Evolutionary conservation across 177 flowering plant genomes (phyloP), one percentile per base, ranked within the genome.

Genomic region (Vitis hybrid): DNA sequence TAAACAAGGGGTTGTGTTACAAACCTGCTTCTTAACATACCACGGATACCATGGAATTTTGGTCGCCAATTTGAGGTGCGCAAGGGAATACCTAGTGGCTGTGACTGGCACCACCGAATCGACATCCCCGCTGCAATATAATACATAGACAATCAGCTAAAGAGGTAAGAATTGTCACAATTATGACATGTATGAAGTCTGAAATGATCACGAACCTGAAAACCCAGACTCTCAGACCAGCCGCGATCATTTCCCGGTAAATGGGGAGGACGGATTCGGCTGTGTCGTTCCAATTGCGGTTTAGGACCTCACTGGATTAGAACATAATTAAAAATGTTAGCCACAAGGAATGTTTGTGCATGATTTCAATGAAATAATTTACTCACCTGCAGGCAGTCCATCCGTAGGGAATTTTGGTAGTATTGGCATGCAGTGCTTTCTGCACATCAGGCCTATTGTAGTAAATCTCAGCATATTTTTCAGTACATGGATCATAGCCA

Each of bases 401-500:
- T 62, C 77, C 90, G 59, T 89, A 92, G 51, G 91, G 87, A 57
- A 93, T 90, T 60, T 65, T 79, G n/a, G 94, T 92, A 1, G 52
- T 74, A 70, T 94, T 92, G 51, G 98, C 98, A 81, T 92, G 98
- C 46, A 94, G 88, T 9, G 97, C 97, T 61, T 76, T 83, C 75
- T 94, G 98, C 56, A 94, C 98, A 76, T 94, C 97, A 0, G 82
- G 86, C 64, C 97, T 78, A 56, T 91, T 94, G 82, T 88, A 94
- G 67, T 94, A 94, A 56, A 84, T 66, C 78, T 94, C 97, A 0
- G 97, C 97, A 62, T 90, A 86, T 66, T 85, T 91, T 54, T 94
- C 97, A 1, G 97, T 92, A 59, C 98, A 94, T 4, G 98, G 98
- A 86, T 94, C 98, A 66, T 94, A 94, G 0, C 97, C 98, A 2